Evolutionary conservation across 805 yeast species (phyloP).

Genomic region (Candida easanensis): DNA sequence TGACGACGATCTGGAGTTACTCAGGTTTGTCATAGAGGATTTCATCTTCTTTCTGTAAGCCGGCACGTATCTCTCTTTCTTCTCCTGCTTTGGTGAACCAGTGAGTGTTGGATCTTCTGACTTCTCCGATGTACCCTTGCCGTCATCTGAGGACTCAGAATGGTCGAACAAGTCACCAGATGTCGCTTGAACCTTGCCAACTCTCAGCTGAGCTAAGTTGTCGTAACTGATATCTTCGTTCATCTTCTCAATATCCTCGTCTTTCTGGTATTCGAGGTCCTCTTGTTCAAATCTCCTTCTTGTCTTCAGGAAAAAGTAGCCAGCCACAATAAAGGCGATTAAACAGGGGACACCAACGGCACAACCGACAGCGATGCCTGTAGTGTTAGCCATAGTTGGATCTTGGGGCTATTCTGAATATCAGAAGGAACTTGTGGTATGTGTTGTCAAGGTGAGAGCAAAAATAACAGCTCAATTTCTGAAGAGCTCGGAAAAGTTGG

Average conservation of each 20-base stretch:
- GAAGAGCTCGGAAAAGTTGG: neutral
- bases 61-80: conserved; percentile 31
- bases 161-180: conserved; percentile 3
- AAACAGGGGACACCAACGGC: conserved; percentile 52
- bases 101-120: conserved; percentile 4
- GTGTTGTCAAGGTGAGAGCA: no score
- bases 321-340: conserved; percentile 34
- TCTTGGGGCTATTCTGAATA: neutral
- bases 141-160: conserved; percentile 11
- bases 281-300: conserved; percentile 38
- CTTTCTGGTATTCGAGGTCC: conserved; percentile 29
- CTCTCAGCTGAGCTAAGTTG: conserved; percentile 27
- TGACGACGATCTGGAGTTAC: conserved; percentile 24
- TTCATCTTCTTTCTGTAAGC: conserved; percentile 37
- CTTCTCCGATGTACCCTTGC: conserved; percentile 11
- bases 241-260: conserved; percentile 33
- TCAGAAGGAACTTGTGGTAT: neutral
- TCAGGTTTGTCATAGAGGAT: conserved; percentile 22
- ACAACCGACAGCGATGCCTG: conserved; percentile 45
- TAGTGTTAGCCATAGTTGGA: conserved; percentile 12
- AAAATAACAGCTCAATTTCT: no score
- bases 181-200: neutral
- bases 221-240: conserved; percentile 35
- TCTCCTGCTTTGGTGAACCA: conserved; percentile 3
- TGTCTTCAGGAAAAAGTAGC: conserved; percentile 37